Evolutionary conservation across 2,329 filamentous ascomycete species (phyloP).

Genomic region (Chaetomium sp.): DNA sequence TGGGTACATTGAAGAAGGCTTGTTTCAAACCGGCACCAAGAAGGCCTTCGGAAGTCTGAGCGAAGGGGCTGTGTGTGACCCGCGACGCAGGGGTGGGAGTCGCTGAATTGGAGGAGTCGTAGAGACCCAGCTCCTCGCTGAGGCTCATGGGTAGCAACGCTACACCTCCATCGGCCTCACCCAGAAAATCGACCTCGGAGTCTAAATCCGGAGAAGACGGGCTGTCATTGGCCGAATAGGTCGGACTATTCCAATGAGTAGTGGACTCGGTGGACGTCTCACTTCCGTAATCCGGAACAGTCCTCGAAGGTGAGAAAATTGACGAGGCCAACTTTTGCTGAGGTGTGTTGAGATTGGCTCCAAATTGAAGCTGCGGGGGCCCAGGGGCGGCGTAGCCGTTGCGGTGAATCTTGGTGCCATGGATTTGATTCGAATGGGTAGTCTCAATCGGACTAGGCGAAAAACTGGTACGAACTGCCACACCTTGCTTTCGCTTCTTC

Average conservation of each 20-base stretch:
- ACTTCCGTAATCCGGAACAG: conserved; percentile 14
- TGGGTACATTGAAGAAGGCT: conserved; percentile 4
- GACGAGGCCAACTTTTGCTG: not conserved
- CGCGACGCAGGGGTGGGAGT: conserved; percentile 3
- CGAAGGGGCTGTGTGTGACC: not conserved
- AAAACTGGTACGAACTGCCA: not conserved
- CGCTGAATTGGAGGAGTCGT: not conserved
- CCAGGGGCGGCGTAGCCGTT: not conserved
- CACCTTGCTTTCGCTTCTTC: not conserved
- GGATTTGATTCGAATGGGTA: no score
- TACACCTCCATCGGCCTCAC: conserved; percentile 10
- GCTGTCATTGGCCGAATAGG: conserved; percentile 1
- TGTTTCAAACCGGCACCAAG: conserved; percentile 9
- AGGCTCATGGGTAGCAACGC: conserved; percentile 7
- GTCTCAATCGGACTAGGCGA: no score
- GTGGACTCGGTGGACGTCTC: conserved; percentile 12
- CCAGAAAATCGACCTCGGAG: not conserved
- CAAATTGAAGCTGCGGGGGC: not conserved
- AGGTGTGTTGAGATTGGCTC: not conserved
- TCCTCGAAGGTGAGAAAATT: not conserved
- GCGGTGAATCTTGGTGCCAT: not conserved
- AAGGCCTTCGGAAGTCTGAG: not conserved
- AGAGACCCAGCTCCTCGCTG: conserved; percentile 1
- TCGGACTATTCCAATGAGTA: conserved; percentile 12
- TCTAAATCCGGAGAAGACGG: conserved; percentile 7